phyloP scores from a whole-genome alignment of 2,329 filamentous ascomycete species.

The Talaromyces sp. region DNA sequence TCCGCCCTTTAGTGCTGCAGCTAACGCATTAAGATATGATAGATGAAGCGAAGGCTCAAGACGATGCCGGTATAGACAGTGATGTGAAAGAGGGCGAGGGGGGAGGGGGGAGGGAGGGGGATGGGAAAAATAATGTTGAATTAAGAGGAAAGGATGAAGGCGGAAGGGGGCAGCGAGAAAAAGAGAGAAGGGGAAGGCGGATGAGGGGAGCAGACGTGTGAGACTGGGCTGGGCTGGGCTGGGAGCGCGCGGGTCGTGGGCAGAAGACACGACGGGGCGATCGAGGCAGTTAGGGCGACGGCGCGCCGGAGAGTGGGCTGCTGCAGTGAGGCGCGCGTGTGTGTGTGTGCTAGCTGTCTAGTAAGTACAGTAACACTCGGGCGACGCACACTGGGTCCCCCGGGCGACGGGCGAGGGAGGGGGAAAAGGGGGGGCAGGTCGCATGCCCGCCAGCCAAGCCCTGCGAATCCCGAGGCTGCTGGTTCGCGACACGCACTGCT shows the following conservation, averaged over 20 bases:
- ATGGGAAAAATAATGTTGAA: slow-evolving; percentile 17
- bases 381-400: not conserved
- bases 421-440: slow-evolving; percentile 1
- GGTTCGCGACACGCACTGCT: not conserved
- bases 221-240: slow-evolving; percentile 14
- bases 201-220: slow-evolving; percentile 15
- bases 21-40: slow-evolving; percentile 17
- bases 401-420: slow-evolving; percentile 14
- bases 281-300: slow-evolving; percentile 16
- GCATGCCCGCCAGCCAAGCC: not conserved
- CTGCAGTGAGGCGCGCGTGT: not conserved
- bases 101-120: slow-evolving; percentile 9
- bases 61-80: not conserved
- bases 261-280: slow-evolving; percentile 19
- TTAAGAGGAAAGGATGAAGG: slow-evolving; percentile 15
- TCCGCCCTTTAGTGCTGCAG: too few species aligned
- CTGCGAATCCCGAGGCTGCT: not conserved
- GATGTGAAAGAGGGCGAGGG: slow-evolving; percentile 14
- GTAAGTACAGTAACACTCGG: not conserved
- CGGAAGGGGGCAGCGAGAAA: slow-evolving; percentile 15
- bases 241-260: slow-evolving; percentile 14
- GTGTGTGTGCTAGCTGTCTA: not conserved
- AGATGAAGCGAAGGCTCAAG: slow-evolving; percentile 3
- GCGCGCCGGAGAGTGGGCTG: slow-evolving; percentile 11
- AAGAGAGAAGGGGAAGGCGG: slow-evolving; percentile 16